Conservation (phyloP, 1,139 yeast genomes). For the Protomyces gravidus region DNA sequence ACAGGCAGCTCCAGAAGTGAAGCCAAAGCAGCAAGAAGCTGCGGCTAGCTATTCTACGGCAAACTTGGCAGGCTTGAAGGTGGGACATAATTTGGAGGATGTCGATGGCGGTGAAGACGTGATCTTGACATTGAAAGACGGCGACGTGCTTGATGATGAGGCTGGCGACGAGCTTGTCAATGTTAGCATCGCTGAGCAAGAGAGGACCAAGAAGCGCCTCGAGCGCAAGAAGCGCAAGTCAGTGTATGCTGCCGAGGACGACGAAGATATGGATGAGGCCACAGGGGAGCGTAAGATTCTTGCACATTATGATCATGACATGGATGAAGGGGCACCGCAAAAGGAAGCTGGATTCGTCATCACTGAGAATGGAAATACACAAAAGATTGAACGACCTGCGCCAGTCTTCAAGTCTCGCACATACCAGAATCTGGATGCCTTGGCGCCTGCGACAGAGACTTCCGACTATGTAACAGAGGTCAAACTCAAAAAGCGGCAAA, state of each 20-base stretch:
- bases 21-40: neutral
- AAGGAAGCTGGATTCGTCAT: conserved; percentile 37
- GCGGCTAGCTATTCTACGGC: conserved; percentile 35
- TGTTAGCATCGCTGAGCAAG: conserved; percentile 44
- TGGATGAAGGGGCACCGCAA: conserved; percentile 29
- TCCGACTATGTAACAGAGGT: conserved; percentile 36
- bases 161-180: conserved; percentile 51
- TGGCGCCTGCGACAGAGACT: neutral
- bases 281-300: conserved; percentile 37
- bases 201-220: conserved; percentile 39
- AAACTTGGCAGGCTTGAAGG: conserved; percentile 45
- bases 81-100: conserved; percentile 49
- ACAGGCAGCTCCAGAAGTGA: neutral
- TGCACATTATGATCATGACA: conserved; percentile 38
- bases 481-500: conserved; percentile 51
- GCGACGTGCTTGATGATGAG: conserved; percentile 50
- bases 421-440: neutral
- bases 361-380: conserved; percentile 34
- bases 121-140: conserved; percentile 64
- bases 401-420: neutral
- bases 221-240: conserved; percentile 37
- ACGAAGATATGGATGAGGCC: conserved; percentile 36
- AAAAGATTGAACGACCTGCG: neutral
- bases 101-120: conserved; percentile 48
- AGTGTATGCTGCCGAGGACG: conserved; percentile 28